phyloP scores from a whole-genome alignment of 495 filamentous ascomycete genomes.

The Neurospora sp. region DNA sequence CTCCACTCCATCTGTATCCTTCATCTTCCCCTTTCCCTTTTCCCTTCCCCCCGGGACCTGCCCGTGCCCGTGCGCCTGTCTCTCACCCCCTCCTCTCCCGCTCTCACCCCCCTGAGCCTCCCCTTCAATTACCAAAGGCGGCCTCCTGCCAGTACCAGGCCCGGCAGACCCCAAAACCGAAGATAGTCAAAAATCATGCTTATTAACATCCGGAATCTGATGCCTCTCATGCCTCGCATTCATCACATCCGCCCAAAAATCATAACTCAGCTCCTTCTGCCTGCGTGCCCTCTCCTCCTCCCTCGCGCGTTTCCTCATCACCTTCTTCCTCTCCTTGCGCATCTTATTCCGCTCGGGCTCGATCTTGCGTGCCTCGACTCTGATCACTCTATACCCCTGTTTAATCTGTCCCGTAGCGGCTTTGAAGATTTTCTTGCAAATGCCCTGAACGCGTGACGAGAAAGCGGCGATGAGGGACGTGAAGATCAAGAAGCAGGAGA shows the following conservation, averaged over 20 bases:
- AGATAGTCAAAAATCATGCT: conserved; percentile 10
- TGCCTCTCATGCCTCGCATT: conserved; percentile 21
- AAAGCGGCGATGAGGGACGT: conserved; percentile 32
- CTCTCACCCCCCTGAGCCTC: neutral
- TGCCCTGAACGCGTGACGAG: conserved; percentile 26
- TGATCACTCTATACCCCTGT: conserved; percentile 3
- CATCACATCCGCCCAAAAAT: conserved; percentile 36
- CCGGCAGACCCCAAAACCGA: too few relatives aligned
- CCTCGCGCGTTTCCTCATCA: conserved; percentile 15
- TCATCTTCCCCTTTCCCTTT: neutral
- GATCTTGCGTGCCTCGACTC: conserved; percentile 11
- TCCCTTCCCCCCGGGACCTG: neutral
- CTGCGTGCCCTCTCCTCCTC: conserved; percentile 7
- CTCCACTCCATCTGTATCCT: neutral
- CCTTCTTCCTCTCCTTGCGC: conserved; percentile 14
- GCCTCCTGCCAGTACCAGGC: too few relatives aligned
- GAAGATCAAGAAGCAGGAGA: conserved; percentile 27
- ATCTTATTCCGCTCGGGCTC: conserved; percentile 20
- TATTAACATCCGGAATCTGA: conserved; percentile 34
- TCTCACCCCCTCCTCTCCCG: neutral
- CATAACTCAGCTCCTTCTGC: conserved; percentile 27
- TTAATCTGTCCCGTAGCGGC: conserved; percentile 11
- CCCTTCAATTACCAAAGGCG: neutral
- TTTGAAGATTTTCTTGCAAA: conserved; percentile 22
- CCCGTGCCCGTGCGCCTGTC: neutral